Percentiles rank a stretch among this genome's conserved stretches.
Conservation (phyloP, 116 monocot genomes). For the Iris pallida region DNA sequence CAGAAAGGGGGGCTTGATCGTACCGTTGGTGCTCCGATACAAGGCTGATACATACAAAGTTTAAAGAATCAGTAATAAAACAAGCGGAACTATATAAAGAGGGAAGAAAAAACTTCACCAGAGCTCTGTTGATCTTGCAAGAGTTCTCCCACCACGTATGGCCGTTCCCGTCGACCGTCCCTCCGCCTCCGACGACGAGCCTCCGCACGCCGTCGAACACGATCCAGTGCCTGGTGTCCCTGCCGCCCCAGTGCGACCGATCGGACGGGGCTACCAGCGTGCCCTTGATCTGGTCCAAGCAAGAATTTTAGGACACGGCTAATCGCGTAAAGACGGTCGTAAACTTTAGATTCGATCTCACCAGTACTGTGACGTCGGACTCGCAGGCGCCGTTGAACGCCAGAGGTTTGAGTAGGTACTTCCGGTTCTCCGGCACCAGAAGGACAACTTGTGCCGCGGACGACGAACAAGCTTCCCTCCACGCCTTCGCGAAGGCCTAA, state of each 20-base stretch:
- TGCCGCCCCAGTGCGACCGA: constrained; percentile 18
- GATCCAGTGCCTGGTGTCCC: constrained; percentile 23
- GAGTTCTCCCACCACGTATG: constrained; percentile 43
- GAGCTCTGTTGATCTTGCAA: constrained; percentile 29
- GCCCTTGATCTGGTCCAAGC: constrained; percentile 45
- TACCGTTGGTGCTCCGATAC: constrained; percentile 39
- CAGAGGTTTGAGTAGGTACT: constrained; percentile 31
- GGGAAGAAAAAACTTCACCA: constrained; percentile 4
- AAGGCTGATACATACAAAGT: constrained; percentile 22
- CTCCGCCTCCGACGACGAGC: constrained; percentile 31
- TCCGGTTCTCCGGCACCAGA: constrained; percentile 25
- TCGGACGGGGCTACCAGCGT: constrained; percentile 31
- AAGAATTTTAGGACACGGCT: too few species aligned
- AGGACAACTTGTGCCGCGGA: constrained; percentile 10
- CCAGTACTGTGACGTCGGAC: constrained; percentile 27
- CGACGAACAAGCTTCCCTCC: constrained; percentile 24
- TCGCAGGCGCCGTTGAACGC: constrained; percentile 38
- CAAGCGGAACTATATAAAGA: neutral
- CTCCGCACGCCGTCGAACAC: constrained; percentile 15
- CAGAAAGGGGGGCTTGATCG: neutral
- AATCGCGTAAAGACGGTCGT: too few species aligned
- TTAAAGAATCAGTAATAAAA: neutral
- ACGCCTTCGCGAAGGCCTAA: constrained; percentile 37
- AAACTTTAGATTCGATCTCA: too few species aligned
- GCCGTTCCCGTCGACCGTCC: constrained; percentile 33